Evolutionary conservation across 2,329 filamentous ascomycete species (phyloP).

Genomic region (Fusarium penzigii): DNA sequence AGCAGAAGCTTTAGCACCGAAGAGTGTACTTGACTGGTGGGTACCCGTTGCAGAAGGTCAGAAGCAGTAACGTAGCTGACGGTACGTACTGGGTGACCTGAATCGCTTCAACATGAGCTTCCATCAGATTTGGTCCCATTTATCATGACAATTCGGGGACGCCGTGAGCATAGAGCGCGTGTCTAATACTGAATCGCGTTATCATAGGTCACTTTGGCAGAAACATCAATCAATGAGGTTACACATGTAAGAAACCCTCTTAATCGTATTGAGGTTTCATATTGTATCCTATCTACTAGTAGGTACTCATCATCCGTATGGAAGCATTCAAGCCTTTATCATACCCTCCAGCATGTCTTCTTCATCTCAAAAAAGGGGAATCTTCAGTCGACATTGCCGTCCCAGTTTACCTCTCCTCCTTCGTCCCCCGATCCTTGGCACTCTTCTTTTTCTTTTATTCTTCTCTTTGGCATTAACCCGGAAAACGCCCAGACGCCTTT

Average conservation of each 20-base stretch:
- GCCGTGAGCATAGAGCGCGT: not conserved
- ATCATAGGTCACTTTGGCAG: too few species aligned
- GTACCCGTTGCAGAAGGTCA: not conserved
- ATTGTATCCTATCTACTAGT: not conserved
- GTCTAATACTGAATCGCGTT: not conserved
- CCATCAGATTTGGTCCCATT: not conserved
- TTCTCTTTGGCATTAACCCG: conserved; percentile 23
- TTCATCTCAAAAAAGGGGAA: conserved; percentile 27
- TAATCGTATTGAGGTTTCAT: not conserved
- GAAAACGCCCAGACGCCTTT: conserved; percentile 31
- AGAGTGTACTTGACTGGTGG: too few species aligned
- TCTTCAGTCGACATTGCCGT: conserved; percentile 31
- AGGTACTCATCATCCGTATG: not conserved
- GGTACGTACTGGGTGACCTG: not conserved
- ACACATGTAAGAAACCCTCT: too few species aligned
- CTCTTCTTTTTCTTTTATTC: not conserved
- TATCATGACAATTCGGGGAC: not conserved
- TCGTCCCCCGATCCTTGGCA: conserved; percentile 13
- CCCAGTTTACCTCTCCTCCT: conserved; percentile 16
- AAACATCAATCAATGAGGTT: too few species aligned
- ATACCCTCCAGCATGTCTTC: conserved; percentile 26
- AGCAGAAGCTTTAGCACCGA: not conserved
- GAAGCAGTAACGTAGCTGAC: not conserved
- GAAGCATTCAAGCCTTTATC: not conserved
- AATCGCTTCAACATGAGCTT: not conserved